Base-by-base conservation (phyloP, 1,284 basidiomycete species). In the Cryptococcus depauperatus region DNA sequence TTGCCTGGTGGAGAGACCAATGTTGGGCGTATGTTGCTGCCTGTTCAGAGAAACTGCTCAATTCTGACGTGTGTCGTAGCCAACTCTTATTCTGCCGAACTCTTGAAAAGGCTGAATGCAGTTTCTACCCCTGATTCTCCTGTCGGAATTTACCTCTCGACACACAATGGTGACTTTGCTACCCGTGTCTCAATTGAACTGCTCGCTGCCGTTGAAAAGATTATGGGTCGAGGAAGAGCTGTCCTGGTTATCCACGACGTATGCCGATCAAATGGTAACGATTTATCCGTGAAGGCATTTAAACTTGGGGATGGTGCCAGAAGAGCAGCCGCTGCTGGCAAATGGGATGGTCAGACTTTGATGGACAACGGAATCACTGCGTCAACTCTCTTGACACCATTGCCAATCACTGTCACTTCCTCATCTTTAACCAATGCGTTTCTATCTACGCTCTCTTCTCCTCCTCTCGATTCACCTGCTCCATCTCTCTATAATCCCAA, bases 71-170 rank as follows among this genome's bases (percentile, higher is more conserved):
- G 14, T 37, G n/a, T 34, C 18, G 5, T 22, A 68, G 64, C 57
- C 44, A 54, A 57, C 47, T 63, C 66, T 29, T 68, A 68, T 54
- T 62, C 66, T 9, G 49, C 62, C 37, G 50, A 54, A 35, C 61
- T 71, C 27, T 58, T 71, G 21, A 57, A 51, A 29, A 63, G 69
- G 47, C 60, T 70, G 26, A 55, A 61, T 10, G 63, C 96, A 67
- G 89, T 97, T 50, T 86, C 90, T 67, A 82, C 85, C 44, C 92
- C 96, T 64, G 91, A 93, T 68, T 90, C 85, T 58, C 81, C 95
- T 39, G 87, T 98, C 47, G 95, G 95, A 35, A 90, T 96, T 71
- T 99, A 99, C 76, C 89, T 95, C 69, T 85, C 84, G 37, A 88
- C 84, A 37, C 81, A 83, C 16, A 77, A 89, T 42, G 89, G 90